A percentile compares a stretch with the other conserved stretches of the same genome.
Evolutionary conservation across 2,329 filamentous ascomycete genomes (phyloP).

Genomic region (Sordariomycetes sp.): DNA sequence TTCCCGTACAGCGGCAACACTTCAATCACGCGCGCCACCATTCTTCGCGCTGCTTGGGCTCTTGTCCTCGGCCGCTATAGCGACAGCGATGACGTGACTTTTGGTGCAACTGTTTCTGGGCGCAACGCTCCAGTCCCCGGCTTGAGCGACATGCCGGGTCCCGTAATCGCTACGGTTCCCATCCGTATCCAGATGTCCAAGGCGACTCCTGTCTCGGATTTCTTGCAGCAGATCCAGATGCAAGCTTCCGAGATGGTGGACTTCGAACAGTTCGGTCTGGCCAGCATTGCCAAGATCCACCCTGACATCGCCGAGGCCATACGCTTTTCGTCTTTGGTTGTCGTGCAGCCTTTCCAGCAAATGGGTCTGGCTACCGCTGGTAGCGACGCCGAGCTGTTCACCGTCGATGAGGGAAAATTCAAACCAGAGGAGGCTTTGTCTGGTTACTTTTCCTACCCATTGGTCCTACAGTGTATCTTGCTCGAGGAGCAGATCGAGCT

Average conservation of each 20-base stretch:
- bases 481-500: slow-evolving; percentile 3
- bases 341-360: slow-evolving; percentile 5
- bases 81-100: slow-evolving; percentile 11
- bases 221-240: slow-evolving; percentile 4
- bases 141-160: slow-evolving; percentile 5
- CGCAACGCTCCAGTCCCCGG: slow-evolving; percentile 7
- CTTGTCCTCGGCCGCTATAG: slow-evolving; percentile 11
- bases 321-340: slow-evolving; percentile 9
- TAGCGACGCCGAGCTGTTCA: neutral
- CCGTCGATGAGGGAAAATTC: neutral
- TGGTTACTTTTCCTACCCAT: slow-evolving; percentile 4
- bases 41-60: slow-evolving; percentile 18
- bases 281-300: slow-evolving; percentile 8
- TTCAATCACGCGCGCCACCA: slow-evolving; percentile 8
- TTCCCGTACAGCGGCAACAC: neutral
- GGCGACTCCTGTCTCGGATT: slow-evolving; percentile 5
- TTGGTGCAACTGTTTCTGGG: slow-evolving; percentile 14
- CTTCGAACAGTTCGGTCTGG: slow-evolving; percentile 10
- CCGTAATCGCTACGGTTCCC: slow-evolving; percentile 9
- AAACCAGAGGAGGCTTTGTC: slow-evolving; percentile 1
- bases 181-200: slow-evolving; percentile 4
- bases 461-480: slow-evolving; percentile 1
- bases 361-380: neutral
- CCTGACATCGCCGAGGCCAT: slow-evolving; percentile 4
- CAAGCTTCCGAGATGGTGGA: slow-evolving; percentile 7